Evolutionary conservation across 345 rosid species (phyloP).

Genomic region (Moricandia moricandioides): DNA sequence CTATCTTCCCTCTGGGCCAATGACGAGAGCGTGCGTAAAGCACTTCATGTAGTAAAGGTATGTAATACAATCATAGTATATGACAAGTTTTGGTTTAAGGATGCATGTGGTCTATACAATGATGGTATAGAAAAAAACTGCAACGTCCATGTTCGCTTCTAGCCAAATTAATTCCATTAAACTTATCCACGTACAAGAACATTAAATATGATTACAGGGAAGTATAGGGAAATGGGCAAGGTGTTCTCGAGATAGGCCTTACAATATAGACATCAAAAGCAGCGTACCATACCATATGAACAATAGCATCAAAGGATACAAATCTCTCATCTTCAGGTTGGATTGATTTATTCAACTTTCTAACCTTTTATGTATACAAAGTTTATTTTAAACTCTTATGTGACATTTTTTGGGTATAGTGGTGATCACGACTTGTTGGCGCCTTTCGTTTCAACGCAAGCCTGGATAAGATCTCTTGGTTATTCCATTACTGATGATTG

Average conservation of each 20-base stretch:
- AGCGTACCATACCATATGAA: conserved; percentile 5
- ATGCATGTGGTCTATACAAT: not conserved
- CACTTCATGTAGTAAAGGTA: not conserved
- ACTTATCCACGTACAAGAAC: too few relatives aligned
- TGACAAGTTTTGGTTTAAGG: too few relatives aligned
- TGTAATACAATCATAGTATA: too few relatives aligned
- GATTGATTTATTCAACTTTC: not conserved
- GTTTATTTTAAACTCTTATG: not conserved
- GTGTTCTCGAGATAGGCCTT: not conserved
- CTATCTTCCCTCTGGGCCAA: not conserved
- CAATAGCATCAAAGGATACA: not conserved
- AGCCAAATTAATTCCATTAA: too few relatives aligned
- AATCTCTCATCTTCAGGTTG: not conserved
- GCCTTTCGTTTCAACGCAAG: conserved; percentile 50
- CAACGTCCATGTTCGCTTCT: too few relatives aligned
- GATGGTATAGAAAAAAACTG: not conserved
- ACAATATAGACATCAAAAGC: not conserved
- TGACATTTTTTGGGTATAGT: not conserved
- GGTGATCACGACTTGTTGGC: conserved; percentile 33
- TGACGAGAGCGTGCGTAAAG: not conserved
- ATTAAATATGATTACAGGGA: not conserved
- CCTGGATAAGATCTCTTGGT: conserved; percentile 51
- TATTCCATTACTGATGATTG: conserved; percentile 50
- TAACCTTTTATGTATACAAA: not conserved
- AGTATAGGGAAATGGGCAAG: not conserved